Base-by-base conservation (phyloP, 345 rosid species). In the Ceriops zippeliana region DNA sequence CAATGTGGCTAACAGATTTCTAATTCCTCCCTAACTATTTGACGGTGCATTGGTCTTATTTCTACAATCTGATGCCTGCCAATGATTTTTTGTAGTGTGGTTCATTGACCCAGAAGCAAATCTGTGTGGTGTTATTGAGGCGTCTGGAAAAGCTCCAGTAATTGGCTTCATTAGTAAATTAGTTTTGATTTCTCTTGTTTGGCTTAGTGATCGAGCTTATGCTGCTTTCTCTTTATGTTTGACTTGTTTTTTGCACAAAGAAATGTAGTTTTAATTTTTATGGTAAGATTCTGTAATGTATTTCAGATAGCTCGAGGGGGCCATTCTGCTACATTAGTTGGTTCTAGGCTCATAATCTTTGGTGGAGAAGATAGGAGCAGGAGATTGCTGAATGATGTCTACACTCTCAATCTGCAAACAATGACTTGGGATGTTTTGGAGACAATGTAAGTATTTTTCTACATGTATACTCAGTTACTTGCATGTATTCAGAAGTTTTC, bases 281-380 rank as follows among this genome's bases (percentile, higher is more conserved):
- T 60, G 61, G 26, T 65, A 49, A 65, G 66, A 52, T 62, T 58
- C n/a, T 72, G 69, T 64, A 62, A 24, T 69, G 42, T 82, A 46
- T 76, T 80, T 77, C 87, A 95, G 99, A 83, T 80, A 58, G 84
- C 98, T 73, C 93, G 97, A 34, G 97, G 96, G 65, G 99, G 99
- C 66, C 96, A 90, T 82, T 95, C 97, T 68, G 88, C 83, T 31
- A 84, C 99, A 20, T 69, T 95, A 67, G 83, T 86, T 60, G 97
- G 96, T 74, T 89, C 92, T 63, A 84, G 78, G 72, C 78, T 95
- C 75, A 46, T 90, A 70, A 71, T 95, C 61, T 91, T 95, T 82
- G 99, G 99, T 68, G 99, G 99, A 66, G 97, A 95, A 76, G 93
- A 91, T 85, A 81, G 81, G 71, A 82, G 74, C 70, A 81, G 98